Percentiles rank a stretch among this genome's conserved stretches.
These are phyloP conservation scores for Sugiyamaella neomexicana DNA, from an alignment of 1,139 yeast genomes.

Conservation along the genomic window DNA sequence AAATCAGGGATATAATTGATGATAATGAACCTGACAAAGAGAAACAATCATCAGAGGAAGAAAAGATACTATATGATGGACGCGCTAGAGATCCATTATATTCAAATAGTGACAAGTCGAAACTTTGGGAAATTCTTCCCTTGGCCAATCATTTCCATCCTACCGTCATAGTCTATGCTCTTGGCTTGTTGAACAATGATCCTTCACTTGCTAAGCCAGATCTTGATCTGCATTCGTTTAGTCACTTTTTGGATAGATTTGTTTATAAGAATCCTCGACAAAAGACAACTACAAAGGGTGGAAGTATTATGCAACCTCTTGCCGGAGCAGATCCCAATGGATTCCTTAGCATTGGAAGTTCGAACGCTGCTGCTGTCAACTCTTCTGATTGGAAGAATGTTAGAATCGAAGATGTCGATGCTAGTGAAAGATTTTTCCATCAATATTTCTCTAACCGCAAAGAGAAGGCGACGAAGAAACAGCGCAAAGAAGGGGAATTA, in stretches of 20 bases:
- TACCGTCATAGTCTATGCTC: constrained; percentile 79
- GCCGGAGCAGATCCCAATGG: constrained; percentile 85
- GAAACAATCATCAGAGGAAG: constrained; percentile 25
- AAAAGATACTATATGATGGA: constrained; percentile 63
- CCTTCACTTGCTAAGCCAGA: constrained; percentile 69
- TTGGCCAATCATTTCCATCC: constrained; percentile 89
- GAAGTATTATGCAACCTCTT: constrained; percentile 96
- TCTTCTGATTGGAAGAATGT: constrained; percentile 78
- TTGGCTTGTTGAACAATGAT: constrained; percentile 49
- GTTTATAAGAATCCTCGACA: constrained; percentile 91
- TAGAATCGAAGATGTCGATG: constrained; percentile 65
- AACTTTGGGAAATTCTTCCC: constrained; percentile 82
- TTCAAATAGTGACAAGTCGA: constrained; percentile 83
- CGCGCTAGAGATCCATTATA: constrained; percentile 87
- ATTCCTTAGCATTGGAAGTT: constrained; percentile 34
- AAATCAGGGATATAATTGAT: constrained; percentile 32
- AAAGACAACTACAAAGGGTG: constrained; percentile 68
- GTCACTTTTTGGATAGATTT: constrained; percentile 92
- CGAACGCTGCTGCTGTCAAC: constrained; percentile 57
- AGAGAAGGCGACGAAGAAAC: constrained; percentile 44
- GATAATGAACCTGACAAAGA: constrained; percentile 7
- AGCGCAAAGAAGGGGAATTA: constrained; percentile 27
- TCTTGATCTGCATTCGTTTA: constrained; percentile 78
- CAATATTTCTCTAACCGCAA: constrained; percentile 76
- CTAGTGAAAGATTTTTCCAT: constrained; percentile 87